Conservation (phyloP, 2,329 filamentous ascomycete genomes). For the Ceratocystis papillata region DNA sequence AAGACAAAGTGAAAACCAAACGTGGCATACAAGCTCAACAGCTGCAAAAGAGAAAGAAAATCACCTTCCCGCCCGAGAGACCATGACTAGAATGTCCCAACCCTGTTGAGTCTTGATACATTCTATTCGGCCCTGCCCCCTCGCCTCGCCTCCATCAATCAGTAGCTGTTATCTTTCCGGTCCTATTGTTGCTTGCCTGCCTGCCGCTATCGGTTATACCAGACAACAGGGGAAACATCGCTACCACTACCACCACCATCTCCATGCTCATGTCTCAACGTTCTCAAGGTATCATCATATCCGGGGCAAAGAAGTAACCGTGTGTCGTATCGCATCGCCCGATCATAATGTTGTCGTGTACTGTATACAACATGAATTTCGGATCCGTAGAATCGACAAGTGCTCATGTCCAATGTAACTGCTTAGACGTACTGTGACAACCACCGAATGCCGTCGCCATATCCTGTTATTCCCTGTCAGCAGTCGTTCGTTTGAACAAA, state of each 20-base stretch:
- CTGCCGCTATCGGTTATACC: neutral
- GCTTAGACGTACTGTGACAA: conserved; percentile 79
- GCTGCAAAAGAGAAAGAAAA: conserved; percentile 15
- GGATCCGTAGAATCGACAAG: neutral
- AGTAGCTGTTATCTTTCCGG: neutral
- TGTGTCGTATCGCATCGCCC: conserved; percentile 1
- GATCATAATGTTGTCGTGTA: neutral
- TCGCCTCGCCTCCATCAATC: neutral
- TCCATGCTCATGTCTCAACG: neutral
- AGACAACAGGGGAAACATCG: neutral
- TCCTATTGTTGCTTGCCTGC: neutral
- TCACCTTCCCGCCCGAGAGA: neutral
- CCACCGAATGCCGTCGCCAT: conserved; percentile 86
- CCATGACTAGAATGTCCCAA: neutral
- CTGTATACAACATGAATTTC: neutral
- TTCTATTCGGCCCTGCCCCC: neutral
- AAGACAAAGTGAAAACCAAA: conserved; percentile 15
- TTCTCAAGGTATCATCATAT: conserved; percentile 20
- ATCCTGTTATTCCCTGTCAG: conserved; percentile 42
- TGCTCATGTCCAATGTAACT: neutral
- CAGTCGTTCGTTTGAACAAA: neutral
- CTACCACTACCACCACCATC: neutral
- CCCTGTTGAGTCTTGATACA: neutral
- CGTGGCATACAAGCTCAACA: conserved; percentile 11
- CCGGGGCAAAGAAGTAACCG: neutral